Percentiles rank a stretch among this genome's conserved stretches.
phyloP scores from a whole-genome alignment of 23 red algal species.

The Pyropia haitanensis region DNA sequence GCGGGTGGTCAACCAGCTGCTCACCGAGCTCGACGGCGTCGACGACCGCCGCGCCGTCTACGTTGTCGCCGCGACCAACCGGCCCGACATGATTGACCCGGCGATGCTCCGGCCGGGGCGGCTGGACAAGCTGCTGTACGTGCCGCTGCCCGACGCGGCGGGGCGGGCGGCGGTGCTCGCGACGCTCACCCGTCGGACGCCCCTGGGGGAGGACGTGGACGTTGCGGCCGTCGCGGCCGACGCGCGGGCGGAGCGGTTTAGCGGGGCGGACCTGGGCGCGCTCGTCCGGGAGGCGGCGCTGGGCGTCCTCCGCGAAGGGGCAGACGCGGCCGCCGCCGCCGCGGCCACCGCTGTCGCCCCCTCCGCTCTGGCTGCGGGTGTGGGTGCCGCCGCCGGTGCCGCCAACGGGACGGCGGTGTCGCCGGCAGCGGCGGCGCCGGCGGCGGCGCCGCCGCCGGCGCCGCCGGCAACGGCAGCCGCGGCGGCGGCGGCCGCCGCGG shows the following conservation, averaged over 20 bases:
- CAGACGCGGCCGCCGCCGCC: not conserved
- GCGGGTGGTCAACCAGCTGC: conserved; percentile 90
- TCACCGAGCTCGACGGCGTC: conserved; percentile 98
- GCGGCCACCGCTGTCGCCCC: not conserved
- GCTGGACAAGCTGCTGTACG: conserved; percentile 92
- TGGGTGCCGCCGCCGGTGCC: not conserved
- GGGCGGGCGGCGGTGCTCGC: conserved; percentile 58
- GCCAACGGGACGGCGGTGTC: too few relatives aligned
- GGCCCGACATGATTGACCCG: conserved; percentile 93
- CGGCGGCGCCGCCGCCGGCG: too few relatives aligned
- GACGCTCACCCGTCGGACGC: conserved; percentile 33
- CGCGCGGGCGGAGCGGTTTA: conserved; percentile 33
- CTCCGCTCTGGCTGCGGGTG: not conserved
- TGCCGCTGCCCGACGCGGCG: conserved; percentile 54
- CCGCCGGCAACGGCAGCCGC: not conserved
- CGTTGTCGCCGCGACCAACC: conserved; percentile 88
- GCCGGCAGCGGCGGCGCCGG: too few relatives aligned
- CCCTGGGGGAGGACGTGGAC: conserved; percentile 32
- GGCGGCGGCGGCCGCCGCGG: not conserved
- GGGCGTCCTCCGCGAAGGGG: conserved; percentile 26
- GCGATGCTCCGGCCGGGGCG: conserved; percentile 94
- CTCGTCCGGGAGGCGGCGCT: conserved; percentile 54
- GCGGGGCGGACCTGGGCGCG: conserved; percentile 83
- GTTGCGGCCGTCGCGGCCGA: conserved; percentile 15
- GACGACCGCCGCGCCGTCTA: conserved; percentile 62